Evolutionary conservation across 352 stramenopile genomes (phyloP).

Genomic region (Aphanomyces stellatus): DNA sequence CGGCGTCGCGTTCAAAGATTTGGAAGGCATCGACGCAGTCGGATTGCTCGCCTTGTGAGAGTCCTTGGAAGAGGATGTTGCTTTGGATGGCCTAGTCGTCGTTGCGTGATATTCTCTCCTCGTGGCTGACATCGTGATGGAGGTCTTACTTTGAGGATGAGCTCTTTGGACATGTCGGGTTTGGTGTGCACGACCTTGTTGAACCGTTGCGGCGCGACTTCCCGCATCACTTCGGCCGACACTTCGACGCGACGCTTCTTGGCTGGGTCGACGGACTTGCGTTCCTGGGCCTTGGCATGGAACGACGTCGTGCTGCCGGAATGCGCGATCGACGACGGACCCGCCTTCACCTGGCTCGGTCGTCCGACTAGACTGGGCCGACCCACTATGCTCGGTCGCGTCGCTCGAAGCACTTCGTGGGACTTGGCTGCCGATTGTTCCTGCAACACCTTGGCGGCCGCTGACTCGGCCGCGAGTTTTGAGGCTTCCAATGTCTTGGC

Average conservation of each 20-base stretch:
- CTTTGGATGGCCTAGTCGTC: constrained; percentile 56
- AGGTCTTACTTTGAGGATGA: constrained; percentile 22
- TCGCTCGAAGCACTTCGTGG: constrained; percentile 8
- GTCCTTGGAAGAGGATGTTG: constrained; percentile 65
- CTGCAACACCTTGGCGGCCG: constrained; percentile 31
- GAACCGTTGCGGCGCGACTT: constrained; percentile 33
- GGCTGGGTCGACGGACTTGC: constrained; percentile 5
- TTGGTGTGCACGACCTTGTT: constrained; percentile 58
- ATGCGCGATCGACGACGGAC: not conserved
- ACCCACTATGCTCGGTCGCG: constrained; percentile 20
- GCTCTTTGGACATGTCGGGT: constrained; percentile 38
- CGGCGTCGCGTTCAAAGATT: constrained; percentile 34
- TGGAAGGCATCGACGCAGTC: constrained; percentile 75
- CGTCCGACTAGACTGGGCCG: too few relatives aligned
- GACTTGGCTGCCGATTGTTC: constrained; percentile 46
- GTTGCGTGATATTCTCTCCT: too few relatives aligned
- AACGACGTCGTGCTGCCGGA: not conserved
- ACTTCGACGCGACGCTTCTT: constrained; percentile 52
- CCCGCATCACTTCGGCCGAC: constrained; percentile 69
- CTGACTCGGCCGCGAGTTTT: not conserved
- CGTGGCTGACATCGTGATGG: too few relatives aligned
- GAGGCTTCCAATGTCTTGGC: constrained; percentile 6
- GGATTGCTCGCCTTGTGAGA: constrained; percentile 39
- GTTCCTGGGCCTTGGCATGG: constrained; percentile 10
- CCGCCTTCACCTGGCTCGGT: not conserved